phyloP scores from a whole-genome alignment of 371 early-diverging fungal genomes.

The Saksenaea oblongispora region DNA sequence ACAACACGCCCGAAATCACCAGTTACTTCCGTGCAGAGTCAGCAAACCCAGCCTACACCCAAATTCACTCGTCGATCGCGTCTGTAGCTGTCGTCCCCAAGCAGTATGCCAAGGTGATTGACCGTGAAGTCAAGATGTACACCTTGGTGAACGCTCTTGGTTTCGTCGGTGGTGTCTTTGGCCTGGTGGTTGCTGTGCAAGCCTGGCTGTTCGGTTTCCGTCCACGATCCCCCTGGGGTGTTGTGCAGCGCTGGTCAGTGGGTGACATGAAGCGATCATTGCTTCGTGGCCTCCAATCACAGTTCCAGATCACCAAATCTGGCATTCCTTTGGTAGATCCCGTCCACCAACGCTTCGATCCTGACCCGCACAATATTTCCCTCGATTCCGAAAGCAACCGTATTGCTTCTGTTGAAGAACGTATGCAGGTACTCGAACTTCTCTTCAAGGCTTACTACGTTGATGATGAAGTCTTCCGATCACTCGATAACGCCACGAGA shows the following conservation, averaged over 20 bases:
- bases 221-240: slow-evolving; percentile 24
- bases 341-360: slow-evolving; percentile 20
- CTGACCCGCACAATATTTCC: background rate
- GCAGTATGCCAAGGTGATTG: slow-evolving; percentile 21
- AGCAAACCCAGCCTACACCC: slow-evolving; percentile 42
- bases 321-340: slow-evolving; percentile 22
- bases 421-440: slow-evolving; percentile 3
- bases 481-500: slow-evolving; percentile 36
- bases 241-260: slow-evolving; percentile 25
- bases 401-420: slow-evolving; percentile 17
- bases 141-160: slow-evolving; percentile 21
- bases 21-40: slow-evolving; percentile 44
- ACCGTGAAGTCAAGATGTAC: slow-evolving; percentile 51
- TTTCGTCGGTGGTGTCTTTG: slow-evolving; percentile 24
- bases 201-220: slow-evolving; percentile 24
- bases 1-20: slow-evolving; percentile 44
- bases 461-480: slow-evolving; percentile 40
- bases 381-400: slow-evolving; percentile 6
- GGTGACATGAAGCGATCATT: slow-evolving; percentile 25
- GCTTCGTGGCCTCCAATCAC: slow-evolving; percentile 16
- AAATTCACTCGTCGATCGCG: slow-evolving; percentile 35
- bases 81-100: slow-evolving; percentile 31
- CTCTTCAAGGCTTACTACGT: slow-evolving; percentile 30
- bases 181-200: slow-evolving; percentile 16
- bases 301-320: slow-evolving; percentile 17